A percentile compares a stretch with the other conserved stretches of the same genome.
Evolutionary conservation across 2,329 filamentous ascomycete species (phyloP).

Genomic region (Coleophoma eucalyptorum): DNA sequence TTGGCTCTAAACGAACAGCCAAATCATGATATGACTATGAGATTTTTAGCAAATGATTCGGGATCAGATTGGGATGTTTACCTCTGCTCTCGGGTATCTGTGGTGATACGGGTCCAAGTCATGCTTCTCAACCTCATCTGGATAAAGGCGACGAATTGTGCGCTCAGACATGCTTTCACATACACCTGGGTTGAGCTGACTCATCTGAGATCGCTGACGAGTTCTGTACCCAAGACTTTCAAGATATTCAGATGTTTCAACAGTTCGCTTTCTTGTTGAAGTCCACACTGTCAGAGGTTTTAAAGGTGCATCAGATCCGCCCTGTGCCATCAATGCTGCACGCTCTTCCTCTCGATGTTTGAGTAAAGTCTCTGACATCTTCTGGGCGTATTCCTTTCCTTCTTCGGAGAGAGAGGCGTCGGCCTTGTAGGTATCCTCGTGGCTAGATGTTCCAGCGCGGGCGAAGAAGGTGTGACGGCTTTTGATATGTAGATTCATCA

Average conservation of each 20-base stretch:
- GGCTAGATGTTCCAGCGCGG: slow-evolving; percentile 78
- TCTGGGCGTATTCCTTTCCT: slow-evolving; percentile 75
- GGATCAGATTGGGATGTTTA: slow-evolving; percentile 33
- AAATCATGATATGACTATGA: slow-evolving; percentile 94
- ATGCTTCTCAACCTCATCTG: slow-evolving; percentile 89
- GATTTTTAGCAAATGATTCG: slow-evolving; percentile 16
- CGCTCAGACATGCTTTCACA: slow-evolving; percentile 90
- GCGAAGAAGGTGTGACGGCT: slow-evolving; percentile 91
- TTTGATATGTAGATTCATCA: slow-evolving; percentile 97
- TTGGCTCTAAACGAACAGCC: slow-evolving; percentile 94
- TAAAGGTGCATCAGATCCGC: slow-evolving; percentile 63
- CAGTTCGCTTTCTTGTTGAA: slow-evolving; percentile 82
- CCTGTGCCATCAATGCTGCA: slow-evolving; percentile 61
- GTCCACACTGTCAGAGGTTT: slow-evolving; percentile 92
- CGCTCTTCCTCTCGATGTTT: slow-evolving; percentile 82
- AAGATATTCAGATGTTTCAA: slow-evolving; percentile 85
- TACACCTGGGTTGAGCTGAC: slow-evolving; percentile 92
- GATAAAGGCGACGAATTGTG: slow-evolving; percentile 76
- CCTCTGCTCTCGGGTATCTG: slow-evolving; percentile 90
- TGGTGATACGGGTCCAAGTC: slow-evolving; percentile 95
- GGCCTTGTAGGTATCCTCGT: slow-evolving; percentile 87
- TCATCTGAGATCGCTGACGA: slow-evolving; percentile 91
- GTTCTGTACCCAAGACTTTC: slow-evolving; percentile 78
- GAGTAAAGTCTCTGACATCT: slow-evolving; percentile 81
- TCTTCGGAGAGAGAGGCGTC: slow-evolving; percentile 81